Evolutionary conservation across 2,329 filamentous ascomycete genomes (phyloP).

Genomic region (Talaromyces sp.): DNA sequence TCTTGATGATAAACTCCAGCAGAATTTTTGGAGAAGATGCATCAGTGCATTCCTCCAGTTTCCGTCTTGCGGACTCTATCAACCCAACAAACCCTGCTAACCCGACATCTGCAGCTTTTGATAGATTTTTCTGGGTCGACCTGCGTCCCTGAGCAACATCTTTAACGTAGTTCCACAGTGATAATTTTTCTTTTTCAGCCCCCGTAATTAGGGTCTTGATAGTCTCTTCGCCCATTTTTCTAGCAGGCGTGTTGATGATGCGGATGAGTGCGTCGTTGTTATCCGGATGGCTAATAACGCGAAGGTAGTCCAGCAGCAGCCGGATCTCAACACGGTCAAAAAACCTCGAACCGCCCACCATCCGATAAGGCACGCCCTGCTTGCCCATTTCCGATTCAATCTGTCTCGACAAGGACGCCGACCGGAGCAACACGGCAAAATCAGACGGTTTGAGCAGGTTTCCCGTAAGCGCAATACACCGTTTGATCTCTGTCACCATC

Average conservation of each 20-base stretch:
- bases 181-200: constrained; percentile 62
- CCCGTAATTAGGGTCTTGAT: constrained; percentile 69
- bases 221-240: constrained; percentile 74
- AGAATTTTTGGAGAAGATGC: constrained; percentile 39
- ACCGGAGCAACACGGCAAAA: constrained; percentile 80
- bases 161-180: constrained; percentile 71
- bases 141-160: constrained; percentile 49
- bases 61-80: constrained; percentile 52
- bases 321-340: constrained; percentile 90
- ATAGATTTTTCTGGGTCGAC: constrained; percentile 49
- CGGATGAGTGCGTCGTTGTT: constrained; percentile 81
- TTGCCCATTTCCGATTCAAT: constrained; percentile 78
- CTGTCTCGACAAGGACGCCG: constrained; percentile 73
- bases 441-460: constrained; percentile 68
- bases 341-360: constrained; percentile 87
- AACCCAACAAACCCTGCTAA: constrained; percentile 55
- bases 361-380: constrained; percentile 77
- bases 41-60: constrained; percentile 43
- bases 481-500: constrained; percentile 78
- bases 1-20: constrained; percentile 54
- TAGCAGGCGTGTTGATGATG: constrained; percentile 76
- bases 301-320: constrained; percentile 77
- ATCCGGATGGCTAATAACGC: constrained; percentile 74
- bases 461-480: constrained; percentile 65
- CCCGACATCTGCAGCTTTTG: constrained; percentile 50